Percentiles rank a stretch among this genome's conserved stretches.
Evolutionary conservation across 805 yeast species (phyloP).

Genomic region (Metschnikowia lunata): DNA sequence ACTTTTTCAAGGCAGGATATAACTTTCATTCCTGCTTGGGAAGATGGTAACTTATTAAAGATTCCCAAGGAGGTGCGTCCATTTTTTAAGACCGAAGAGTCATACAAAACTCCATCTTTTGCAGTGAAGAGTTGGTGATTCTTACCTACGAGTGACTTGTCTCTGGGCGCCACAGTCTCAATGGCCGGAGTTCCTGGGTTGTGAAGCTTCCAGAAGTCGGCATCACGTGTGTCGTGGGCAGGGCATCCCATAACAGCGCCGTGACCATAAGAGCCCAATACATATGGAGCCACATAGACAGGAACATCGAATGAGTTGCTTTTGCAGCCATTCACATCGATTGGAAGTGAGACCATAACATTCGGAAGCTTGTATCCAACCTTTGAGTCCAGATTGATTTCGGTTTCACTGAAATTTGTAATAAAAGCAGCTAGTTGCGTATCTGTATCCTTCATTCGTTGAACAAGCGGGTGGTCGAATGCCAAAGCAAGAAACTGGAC

Average conservation of each 20-base stretch:
- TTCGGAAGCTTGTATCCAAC: slow-evolving; percentile 53
- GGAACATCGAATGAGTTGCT: slow-evolving; percentile 45
- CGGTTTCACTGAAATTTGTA: slow-evolving; percentile 43
- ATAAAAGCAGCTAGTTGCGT: slow-evolving; percentile 45
- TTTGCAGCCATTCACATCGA: slow-evolving; percentile 31
- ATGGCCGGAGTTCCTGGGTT: slow-evolving; percentile 41
- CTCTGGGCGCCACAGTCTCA: slow-evolving; percentile 44
- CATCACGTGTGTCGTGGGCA: slow-evolving; percentile 85
- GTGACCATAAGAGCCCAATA: slow-evolving; percentile 73
- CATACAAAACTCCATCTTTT: slow-evolving; percentile 39
- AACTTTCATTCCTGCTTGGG: slow-evolving; percentile 50
- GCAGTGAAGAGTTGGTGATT: slow-evolving; percentile 43
- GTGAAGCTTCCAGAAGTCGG: slow-evolving; percentile 70
- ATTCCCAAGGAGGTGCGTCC: slow-evolving; percentile 29
- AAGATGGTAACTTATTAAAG: slow-evolving; percentile 46
- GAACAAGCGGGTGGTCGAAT: slow-evolving; percentile 59
- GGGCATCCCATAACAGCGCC: slow-evolving; percentile 99
- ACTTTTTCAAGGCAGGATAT: slow-evolving; percentile 34
- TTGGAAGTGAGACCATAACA: slow-evolving; percentile 55
- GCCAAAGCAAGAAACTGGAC: slow-evolving; percentile 83
- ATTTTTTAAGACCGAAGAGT: slow-evolving; percentile 20
- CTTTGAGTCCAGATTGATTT: slow-evolving; percentile 25
- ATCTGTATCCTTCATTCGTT: slow-evolving; percentile 34
- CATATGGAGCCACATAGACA: slow-evolving; percentile 87
- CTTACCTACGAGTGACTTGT: slow-evolving; percentile 8